phyloP scores from a whole-genome alignment of 805 yeast species.

The Wickerhamiella cacticola region DNA sequence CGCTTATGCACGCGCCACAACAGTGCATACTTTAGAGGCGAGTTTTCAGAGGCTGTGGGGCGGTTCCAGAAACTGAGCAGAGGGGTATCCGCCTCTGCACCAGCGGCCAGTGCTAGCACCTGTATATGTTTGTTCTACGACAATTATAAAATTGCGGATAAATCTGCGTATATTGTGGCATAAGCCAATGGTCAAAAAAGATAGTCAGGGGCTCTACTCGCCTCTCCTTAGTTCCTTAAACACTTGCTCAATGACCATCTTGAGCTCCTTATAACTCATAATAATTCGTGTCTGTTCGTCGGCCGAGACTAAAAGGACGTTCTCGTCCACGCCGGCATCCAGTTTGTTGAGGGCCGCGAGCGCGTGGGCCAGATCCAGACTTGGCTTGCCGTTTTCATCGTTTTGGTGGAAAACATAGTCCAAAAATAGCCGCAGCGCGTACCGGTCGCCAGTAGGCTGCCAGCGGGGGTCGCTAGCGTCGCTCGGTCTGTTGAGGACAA shows the following conservation, averaged over 20 bases:
- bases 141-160: slow-evolving; percentile 1
- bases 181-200: no score
- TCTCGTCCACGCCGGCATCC: slow-evolving; percentile 86
- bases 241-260: slow-evolving; percentile 52
- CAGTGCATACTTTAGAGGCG: no score
- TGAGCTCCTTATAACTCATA: slow-evolving; percentile 70
- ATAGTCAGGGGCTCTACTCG: no score
- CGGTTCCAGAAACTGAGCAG: no score
- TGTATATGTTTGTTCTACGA: neutral
- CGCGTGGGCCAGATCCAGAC: slow-evolving; percentile 72
- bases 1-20: no score
- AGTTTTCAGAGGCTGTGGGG: no score
- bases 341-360: slow-evolving; percentile 69
- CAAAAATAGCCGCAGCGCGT: slow-evolving; percentile 60
- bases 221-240: slow-evolving; percentile 40
- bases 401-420: slow-evolving; percentile 79
- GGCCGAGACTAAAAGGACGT: slow-evolving; percentile 61
- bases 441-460: slow-evolving; percentile 67
- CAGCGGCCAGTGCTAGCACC: no score
- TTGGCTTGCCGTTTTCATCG: slow-evolving; percentile 65
- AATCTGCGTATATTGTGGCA: neutral
- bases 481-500: slow-evolving; percentile 65
- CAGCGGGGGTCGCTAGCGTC: slow-evolving; percentile 42
- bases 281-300: slow-evolving; percentile 81
- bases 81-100: no score